Percentiles rank a stretch among this genome's conserved stretches.
phyloP scores from a whole-genome alignment of 163 green algal species.

The Botryococcus braunii region DNA sequence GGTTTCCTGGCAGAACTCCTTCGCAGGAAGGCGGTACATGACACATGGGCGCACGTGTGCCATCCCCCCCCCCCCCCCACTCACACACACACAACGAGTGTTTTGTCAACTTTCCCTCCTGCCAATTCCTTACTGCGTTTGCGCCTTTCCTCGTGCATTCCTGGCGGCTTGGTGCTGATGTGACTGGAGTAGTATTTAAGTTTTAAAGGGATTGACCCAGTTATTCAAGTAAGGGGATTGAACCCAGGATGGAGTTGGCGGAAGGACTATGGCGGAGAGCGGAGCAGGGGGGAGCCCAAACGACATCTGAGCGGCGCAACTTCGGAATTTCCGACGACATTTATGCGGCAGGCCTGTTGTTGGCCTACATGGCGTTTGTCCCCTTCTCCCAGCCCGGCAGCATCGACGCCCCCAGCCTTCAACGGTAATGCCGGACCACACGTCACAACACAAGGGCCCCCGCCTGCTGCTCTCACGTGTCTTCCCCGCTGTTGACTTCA shows the following conservation, averaged over 20 bases:
- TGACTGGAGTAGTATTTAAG: neutral
- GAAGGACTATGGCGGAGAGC: conserved; percentile 40
- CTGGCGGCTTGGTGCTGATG: neutral
- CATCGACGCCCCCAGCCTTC: conserved; percentile 41
- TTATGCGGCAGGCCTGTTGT: conserved; percentile 41
- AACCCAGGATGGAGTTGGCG: conserved; percentile 27
- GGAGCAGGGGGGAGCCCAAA: conserved; percentile 27
- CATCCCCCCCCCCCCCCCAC: too few relatives aligned
- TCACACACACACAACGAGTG: neutral
- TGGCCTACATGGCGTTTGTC: conserved; percentile 46
- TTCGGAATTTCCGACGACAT: conserved; percentile 57
- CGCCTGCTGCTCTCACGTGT: too few relatives aligned
- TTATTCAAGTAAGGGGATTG: neutral
- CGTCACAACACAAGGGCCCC: too few relatives aligned
- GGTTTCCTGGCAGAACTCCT: neutral
- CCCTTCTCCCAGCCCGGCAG: conserved; percentile 37
- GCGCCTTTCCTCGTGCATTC: neutral
- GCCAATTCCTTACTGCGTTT: neutral
- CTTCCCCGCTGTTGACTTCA: too few relatives aligned
- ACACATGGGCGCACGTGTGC: neutral
- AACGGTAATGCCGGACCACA: too few relatives aligned
- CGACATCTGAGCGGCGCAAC: conserved; percentile 23
- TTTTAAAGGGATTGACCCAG: neutral
- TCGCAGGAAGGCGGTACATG: neutral
- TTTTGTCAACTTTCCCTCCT: neutral